Evolutionary conservation across 345 rosid species (phyloP).

Genomic region (Bretschneidera sinensis): DNA sequence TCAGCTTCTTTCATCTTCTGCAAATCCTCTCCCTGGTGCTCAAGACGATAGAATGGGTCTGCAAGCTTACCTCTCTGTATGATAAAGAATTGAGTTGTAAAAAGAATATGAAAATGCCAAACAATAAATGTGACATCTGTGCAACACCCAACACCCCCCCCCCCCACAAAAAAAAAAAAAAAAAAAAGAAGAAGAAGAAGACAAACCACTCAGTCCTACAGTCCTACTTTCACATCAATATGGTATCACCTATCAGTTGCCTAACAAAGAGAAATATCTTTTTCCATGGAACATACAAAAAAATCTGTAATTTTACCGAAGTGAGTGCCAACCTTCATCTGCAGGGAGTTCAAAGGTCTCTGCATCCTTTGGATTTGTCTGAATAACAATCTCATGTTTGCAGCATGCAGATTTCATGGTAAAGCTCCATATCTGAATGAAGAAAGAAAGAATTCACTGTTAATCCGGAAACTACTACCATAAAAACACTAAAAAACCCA

Average conservation of each 20-base stretch:
- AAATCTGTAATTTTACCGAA: not conserved
- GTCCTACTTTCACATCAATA: too few species aligned
- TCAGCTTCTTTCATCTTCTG: conserved; percentile 96
- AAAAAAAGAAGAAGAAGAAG: too few species aligned
- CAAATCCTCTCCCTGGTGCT: conserved; percentile 90
- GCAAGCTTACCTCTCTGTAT: conserved; percentile 91
- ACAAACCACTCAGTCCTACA: too few species aligned
- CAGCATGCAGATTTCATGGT: conserved; percentile 95
- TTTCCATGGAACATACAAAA: too few species aligned
- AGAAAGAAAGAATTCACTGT: conserved; percentile 13
- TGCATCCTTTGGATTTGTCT: conserved; percentile 97
- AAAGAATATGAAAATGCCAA: not conserved
- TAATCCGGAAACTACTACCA: not conserved
- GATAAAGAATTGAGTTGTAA: conserved; percentile 16
- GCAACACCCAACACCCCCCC: too few species aligned
- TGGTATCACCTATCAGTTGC: too few species aligned
- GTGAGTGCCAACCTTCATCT: conserved; percentile 66
- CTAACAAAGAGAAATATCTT: too few species aligned
- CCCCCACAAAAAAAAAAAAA: too few species aligned
- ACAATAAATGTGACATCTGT: too few species aligned
- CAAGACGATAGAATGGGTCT: conserved; percentile 92
- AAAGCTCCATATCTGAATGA: conserved; percentile 90
- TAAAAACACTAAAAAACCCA: too few species aligned
- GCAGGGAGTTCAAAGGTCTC: conserved; percentile 92
- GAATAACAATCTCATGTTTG: conserved; percentile 84